Percentiles rank a stretch among this genome's conserved stretches.
Conservation (phyloP, 345 rosid genomes). For the Ricinus communis region DNA sequence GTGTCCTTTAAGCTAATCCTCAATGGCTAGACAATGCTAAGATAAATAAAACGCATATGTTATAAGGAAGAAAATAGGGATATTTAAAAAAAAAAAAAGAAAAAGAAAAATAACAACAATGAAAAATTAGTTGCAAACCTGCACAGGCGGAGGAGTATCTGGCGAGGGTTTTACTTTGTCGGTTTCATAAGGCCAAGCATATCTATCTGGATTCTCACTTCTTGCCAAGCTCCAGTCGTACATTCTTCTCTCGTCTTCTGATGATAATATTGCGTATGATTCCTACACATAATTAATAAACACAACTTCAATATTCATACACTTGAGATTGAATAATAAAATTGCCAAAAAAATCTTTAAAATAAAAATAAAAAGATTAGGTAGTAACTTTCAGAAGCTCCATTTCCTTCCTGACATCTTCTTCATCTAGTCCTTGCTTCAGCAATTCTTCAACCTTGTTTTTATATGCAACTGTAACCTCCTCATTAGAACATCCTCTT, state of each 20-base stretch:
- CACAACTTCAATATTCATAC: not conserved
- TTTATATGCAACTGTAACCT: constrained; percentile 52
- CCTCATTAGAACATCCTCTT: constrained; percentile 60
- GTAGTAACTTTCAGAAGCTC: constrained; percentile 53
- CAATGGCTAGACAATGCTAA: too few relatives aligned
- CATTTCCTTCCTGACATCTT: constrained; percentile 45
- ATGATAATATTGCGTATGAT: constrained; percentile 60
- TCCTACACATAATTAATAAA: constrained; percentile 38
- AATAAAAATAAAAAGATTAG: not conserved
- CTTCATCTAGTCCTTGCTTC: constrained; percentile 58
- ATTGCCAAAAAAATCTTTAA: too few relatives aligned
- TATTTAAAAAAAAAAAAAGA: too few relatives aligned
- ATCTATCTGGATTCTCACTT: constrained; percentile 50
- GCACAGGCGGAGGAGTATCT: constrained; percentile 53
- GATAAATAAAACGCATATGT: too few relatives aligned
- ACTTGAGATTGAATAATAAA: too few relatives aligned
- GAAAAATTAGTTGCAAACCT: too few relatives aligned
- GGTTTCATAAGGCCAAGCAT: constrained; percentile 75
- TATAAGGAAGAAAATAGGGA: too few relatives aligned
- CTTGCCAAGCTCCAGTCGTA: constrained; percentile 94
- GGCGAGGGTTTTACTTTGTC: constrained; percentile 47
- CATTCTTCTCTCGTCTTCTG: constrained; percentile 72
- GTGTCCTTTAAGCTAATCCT: too few relatives aligned
- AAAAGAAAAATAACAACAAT: too few relatives aligned
- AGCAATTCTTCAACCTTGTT: constrained; percentile 49